Percentiles rank a stretch among this genome's conserved stretches.
Evolutionary conservation across 768 basidiomycete species (phyloP).

Genomic region (Boletus vermiculosoides): DNA sequence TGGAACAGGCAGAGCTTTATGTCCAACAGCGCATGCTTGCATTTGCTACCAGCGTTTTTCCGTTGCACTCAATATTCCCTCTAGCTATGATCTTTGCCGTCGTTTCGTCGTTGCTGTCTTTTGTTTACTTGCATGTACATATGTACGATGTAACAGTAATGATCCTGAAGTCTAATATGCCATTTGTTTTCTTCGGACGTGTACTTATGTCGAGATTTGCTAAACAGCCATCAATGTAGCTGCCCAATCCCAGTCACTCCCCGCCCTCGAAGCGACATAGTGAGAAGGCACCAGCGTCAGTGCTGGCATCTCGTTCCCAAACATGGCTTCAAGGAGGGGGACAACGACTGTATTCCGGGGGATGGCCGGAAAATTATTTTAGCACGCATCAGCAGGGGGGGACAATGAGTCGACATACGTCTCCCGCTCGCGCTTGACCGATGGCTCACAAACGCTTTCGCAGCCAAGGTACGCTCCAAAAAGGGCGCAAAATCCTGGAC

Average conservation of each 20-base stretch:
- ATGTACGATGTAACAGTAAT: conserved; percentile 1
- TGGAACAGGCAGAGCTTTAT: background rate
- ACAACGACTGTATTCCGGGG: conserved; percentile 13
- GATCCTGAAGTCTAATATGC: background rate
- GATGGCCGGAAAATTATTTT: background rate
- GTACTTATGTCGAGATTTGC: background rate
- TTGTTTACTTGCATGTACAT: conserved; percentile 1
- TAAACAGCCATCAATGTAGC: conserved; percentile 31
- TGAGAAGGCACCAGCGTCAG: conserved; percentile 25
- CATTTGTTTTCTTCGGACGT: background rate
- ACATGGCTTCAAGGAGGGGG: conserved; percentile 22
- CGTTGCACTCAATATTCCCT: conserved; percentile 4
- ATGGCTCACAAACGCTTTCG: conserved; percentile 28
- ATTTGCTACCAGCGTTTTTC: conserved; percentile 7
- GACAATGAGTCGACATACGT: conserved; percentile 15
- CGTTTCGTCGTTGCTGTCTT: background rate
- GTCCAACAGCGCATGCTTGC: too few relatives aligned
- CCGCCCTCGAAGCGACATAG: conserved; percentile 22
- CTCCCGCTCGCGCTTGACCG: conserved; percentile 3
- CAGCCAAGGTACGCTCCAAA: conserved; percentile 18
- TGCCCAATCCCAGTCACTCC: conserved; percentile 28
- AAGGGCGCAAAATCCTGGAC: conserved; percentile 20
- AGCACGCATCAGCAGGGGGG: background rate
- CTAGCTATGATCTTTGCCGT: conserved; percentile 1
- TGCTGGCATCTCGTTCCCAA: conserved; percentile 26